Evolutionary conservation across 495 filamentous ascomycete genomes (phyloP).

Genomic region (Penicillium arizonense): DNA sequence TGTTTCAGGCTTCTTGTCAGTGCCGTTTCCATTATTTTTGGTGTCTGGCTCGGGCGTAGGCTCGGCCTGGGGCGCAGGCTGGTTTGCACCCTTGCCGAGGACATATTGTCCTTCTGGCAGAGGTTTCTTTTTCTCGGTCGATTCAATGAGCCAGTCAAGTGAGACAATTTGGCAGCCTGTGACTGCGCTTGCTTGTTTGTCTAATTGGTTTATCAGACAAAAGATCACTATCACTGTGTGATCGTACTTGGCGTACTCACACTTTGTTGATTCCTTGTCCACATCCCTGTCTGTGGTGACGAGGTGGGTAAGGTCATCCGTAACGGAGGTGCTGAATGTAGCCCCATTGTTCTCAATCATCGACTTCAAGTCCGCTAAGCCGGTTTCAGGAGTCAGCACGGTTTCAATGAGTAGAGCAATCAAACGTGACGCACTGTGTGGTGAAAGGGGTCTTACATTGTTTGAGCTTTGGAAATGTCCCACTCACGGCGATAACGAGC

Average conservation of each 20-base stretch:
- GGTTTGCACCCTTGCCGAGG: constrained; percentile 6
- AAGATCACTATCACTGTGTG: too few relatives aligned
- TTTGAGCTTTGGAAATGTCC: constrained; percentile 53
- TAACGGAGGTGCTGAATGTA: constrained; percentile 42
- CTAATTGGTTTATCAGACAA: constrained; percentile 24
- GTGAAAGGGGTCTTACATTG: constrained; percentile 42
- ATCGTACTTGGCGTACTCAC: constrained; percentile 19
- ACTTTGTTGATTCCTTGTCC: constrained; percentile 43
- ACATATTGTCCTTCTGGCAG: constrained; percentile 42
- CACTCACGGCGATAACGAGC: constrained; percentile 57
- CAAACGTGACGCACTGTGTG: background rate
- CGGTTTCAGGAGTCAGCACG: constrained; percentile 23
- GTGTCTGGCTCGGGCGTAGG: background rate
- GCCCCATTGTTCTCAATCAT: constrained; percentile 51
- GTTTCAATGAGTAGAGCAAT: background rate
- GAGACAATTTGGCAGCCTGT: constrained; percentile 55
- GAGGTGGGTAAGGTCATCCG: constrained; percentile 56
- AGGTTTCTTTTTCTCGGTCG: constrained; percentile 38
- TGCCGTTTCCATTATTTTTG: constrained; percentile 13
- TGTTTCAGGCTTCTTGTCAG: constrained; percentile 7
- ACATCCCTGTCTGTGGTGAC: constrained; percentile 54
- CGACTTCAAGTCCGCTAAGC: constrained; percentile 34
- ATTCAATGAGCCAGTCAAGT: constrained; percentile 61
- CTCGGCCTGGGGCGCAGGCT: background rate
- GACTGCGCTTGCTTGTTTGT: constrained; percentile 45